These are phyloP conservation scores for Lasiosphaeriaceae sp. DNA, from an alignment of 495 filamentous ascomycete genomes.

Conservation along the genomic window DNA sequence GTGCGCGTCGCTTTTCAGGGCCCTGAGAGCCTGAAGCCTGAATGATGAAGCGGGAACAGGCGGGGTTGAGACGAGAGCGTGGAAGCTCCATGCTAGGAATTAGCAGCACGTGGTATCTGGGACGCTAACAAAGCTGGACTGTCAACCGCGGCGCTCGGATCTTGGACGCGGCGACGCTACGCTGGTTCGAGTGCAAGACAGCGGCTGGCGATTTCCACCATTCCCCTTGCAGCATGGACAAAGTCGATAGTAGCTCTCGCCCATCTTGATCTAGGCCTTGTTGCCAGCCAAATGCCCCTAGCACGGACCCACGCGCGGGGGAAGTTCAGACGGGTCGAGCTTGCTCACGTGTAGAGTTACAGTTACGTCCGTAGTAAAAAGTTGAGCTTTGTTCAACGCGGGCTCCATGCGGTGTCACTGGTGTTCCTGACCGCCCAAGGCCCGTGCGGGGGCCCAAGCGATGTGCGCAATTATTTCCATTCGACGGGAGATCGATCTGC, in stretches of 20 bases:
- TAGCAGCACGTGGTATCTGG: background rate
- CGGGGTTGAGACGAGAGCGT: too few relatives aligned
- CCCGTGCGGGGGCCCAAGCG: background rate
- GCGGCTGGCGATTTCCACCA: too few relatives aligned
- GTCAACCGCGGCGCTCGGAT: background rate
- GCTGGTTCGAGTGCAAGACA: background rate
- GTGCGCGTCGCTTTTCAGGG: too few relatives aligned
- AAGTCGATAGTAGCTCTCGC: background rate
- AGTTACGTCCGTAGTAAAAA: too few relatives aligned
- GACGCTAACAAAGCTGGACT: too few relatives aligned
- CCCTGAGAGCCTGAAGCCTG: too few relatives aligned
- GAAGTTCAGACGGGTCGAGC: background rate
- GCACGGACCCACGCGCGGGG: background rate
- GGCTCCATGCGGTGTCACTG: too few relatives aligned
- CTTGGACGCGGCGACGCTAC: background rate
- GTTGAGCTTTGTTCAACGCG: too few relatives aligned
- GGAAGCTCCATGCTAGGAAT: background rate
- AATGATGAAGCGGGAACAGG: too few relatives aligned
- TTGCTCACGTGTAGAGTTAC: background rate
- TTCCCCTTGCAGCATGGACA: background rate
- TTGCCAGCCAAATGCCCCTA: background rate
- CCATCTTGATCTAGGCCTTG: background rate
- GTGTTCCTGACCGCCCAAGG: background rate
- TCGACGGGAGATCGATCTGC: constrained; percentile 4
- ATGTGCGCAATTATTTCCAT: background rate